phyloP scores from a whole-genome alignment of 192 early-diverging fungal genomes.

The Backusella tarrabulga region DNA sequence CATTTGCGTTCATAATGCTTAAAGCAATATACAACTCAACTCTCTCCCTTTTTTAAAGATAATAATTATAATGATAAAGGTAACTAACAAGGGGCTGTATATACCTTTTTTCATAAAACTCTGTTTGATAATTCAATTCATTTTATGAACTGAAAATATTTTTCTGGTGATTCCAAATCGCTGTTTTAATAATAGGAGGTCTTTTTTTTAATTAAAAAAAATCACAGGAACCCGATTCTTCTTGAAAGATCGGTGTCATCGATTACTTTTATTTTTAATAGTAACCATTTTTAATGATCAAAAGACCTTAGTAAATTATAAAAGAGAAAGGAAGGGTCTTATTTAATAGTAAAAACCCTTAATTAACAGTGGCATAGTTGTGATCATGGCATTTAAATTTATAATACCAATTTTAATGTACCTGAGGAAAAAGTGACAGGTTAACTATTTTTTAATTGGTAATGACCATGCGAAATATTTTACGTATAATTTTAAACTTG shows the following conservation, averaged over 20 bases:
- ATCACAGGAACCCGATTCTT: not conserved
- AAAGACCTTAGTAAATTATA: too few species aligned
- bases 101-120: not conserved
- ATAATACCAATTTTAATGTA: not conserved
- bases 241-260: not conserved
- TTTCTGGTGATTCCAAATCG: not conserved
- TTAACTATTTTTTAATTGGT: not conserved
- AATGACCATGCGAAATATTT: not conserved
- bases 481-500: not conserved
- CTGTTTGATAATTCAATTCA: not conserved
- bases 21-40: not conserved
- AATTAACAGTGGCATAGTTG: too few species aligned
- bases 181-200: not conserved
- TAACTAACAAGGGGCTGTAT: not conserved
- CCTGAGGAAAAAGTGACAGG: not conserved
- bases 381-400: not conserved
- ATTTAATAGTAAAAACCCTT: too few species aligned
- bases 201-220: not conserved
- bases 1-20: not conserved
- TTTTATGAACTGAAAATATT: not conserved
- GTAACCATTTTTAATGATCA: too few species aligned
- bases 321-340: too few species aligned
- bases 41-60: not conserved
- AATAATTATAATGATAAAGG: not conserved
- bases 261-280: too few species aligned